Base-by-base conservation (phyloP, 2,329 filamentous ascomycete species). In the Phaeosphaeriaceae sp. region DNA sequence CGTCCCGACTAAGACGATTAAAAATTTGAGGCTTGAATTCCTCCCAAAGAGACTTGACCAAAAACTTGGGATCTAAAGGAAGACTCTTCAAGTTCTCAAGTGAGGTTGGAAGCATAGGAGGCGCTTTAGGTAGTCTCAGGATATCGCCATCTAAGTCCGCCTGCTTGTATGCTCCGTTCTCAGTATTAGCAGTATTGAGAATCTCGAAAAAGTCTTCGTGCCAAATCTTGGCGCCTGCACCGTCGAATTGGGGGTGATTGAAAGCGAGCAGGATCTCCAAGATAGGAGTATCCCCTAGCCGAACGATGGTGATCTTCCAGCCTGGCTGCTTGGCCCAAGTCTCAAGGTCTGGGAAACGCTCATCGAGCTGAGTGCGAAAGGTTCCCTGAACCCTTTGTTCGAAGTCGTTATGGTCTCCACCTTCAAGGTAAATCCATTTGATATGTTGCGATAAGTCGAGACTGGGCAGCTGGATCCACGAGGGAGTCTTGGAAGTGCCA, bases 201-300 rank as follows among this genome's bases (percentile, higher is more conserved):
- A 41, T 59, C 48, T 61, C 50, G 42, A 72, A 38, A 72, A 59
- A 61, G 48, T 59, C 56, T 57, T 59, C 56, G 48, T 59, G 56
- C 18, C 28, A 55, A 6, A 60, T 39, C 48, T 57, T 60, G 41
- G 50, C 56, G 54, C 56, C 54, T 50, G 48, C 48, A 48, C 53
- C 54, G 46, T 60, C 56, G 50, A 57, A 57, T 42, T 60, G 56
- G 38, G 56, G 54, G 50, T 60, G 56, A 52, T 60, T 60, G n/a
- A n/a, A n/a, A n/a, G n/a, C n/a, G n/a, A n/a, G n/a, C n/a, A n/a
- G n/a, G n/a, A n/a, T 43, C 43, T 57, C 56, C 35, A 56, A 32
- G 49, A 52, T 29, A 50, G 48, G 52, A 52, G 49, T 41, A 46
- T 52, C 35, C 28, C 54, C 56, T 57, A 51, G 56, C 41, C 54